Evolutionary conservation across 192 early-diverging fungal species (phyloP).

Genomic region (Bifiguratus adelaidae): DNA sequence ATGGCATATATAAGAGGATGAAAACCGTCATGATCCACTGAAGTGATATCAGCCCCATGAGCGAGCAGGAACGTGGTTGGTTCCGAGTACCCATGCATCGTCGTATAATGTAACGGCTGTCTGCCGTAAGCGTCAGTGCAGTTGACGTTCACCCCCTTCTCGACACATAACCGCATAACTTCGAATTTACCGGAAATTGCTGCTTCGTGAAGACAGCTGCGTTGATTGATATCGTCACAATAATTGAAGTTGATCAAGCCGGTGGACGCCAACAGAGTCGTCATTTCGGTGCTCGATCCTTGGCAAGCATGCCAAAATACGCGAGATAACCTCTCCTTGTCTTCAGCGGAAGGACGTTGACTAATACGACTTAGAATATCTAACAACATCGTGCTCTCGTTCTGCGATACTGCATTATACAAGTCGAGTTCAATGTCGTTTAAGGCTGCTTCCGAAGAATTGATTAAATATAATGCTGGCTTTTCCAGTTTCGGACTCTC

Average conservation of each 20-base stretch:
- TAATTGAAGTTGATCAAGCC: slow-evolving; percentile 67
- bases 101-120: slow-evolving; percentile 85
- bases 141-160: slow-evolving; percentile 38
- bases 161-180: slow-evolving; percentile 48
- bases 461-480: not conserved
- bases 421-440: slow-evolving; percentile 50
- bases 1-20: slow-evolving; percentile 83
- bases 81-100: slow-evolving; percentile 78
- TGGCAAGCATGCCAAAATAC: slow-evolving; percentile 67
- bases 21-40: slow-evolving; percentile 84
- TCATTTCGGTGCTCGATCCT: slow-evolving; percentile 36
- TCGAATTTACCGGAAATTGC: slow-evolving; percentile 70
- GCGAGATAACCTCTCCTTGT: slow-evolving; percentile 50
- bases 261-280: slow-evolving; percentile 52
- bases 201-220: slow-evolving; percentile 82
- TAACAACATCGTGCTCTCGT: slow-evolving; percentile 25
- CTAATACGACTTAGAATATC: slow-evolving; percentile 41
- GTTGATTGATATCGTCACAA: slow-evolving; percentile 88
- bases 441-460: slow-evolving; percentile 27
- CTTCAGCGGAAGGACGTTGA: slow-evolving; percentile 33
- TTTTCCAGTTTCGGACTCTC: slow-evolving; percentile 3
- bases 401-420: slow-evolving; percentile 35
- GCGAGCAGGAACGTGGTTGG: slow-evolving; percentile 50
- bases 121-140: slow-evolving; percentile 84
- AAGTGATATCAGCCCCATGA: slow-evolving; percentile 33